Percentiles rank a stretch among this genome's conserved stretches.
Conservation (phyloP, 164 flowering plant genomes). For the Liquidambar formosana region DNA sequence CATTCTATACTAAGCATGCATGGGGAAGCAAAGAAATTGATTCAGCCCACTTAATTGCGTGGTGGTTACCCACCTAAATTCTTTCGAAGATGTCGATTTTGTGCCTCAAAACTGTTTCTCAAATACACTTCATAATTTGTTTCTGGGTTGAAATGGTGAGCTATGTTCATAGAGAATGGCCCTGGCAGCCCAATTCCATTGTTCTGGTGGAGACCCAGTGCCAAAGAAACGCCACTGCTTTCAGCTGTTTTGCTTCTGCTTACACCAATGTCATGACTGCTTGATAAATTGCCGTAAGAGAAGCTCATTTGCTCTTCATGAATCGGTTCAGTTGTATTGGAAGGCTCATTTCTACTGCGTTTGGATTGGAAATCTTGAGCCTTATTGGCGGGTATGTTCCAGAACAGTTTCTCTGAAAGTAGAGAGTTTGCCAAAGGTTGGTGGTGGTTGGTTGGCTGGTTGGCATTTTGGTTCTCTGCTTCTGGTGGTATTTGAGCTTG, state of each 20-base stretch:
- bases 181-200: neutral
- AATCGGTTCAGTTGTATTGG: neutral
- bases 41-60: too few relatives aligned
- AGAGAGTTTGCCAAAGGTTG: neutral
- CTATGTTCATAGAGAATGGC: neutral
- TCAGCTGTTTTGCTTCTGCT: conserved; percentile 1
- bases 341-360: neutral
- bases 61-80: neutral
- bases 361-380: neutral
- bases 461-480: neutral
- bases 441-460: neutral
- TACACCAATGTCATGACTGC: neutral
- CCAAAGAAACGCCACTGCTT: conserved; percentile 20
- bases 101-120: neutral
- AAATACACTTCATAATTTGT: neutral
- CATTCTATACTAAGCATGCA: too few relatives aligned
- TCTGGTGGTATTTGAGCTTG: conserved; percentile 12
- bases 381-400: neutral
- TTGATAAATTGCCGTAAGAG: neutral
- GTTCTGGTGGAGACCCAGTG: conserved; percentile 22
- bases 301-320: neutral
- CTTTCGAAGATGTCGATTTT: neutral
- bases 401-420: neutral
- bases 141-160: conserved; percentile 7
- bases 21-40: too few relatives aligned